Conservation (phyloP, 805 yeast genomes). For the Teunomyces kruisii region DNA sequence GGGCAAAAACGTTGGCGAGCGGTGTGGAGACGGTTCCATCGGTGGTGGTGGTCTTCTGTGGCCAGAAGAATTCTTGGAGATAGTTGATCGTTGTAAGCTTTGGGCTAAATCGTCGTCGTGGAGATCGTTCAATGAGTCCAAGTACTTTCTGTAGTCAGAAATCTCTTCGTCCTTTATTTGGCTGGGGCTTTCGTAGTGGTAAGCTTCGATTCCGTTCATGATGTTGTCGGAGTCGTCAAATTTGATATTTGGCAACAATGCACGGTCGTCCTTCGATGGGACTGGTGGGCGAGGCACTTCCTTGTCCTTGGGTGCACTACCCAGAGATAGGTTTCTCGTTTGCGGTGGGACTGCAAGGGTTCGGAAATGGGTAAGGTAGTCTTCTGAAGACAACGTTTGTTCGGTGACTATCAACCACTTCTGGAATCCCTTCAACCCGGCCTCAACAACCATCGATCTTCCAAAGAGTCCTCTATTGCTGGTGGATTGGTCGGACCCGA, state of each 20-base stretch:
- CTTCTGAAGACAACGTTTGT: constrained; percentile 46
- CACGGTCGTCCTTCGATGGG: constrained; percentile 16
- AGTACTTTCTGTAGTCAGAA: constrained; percentile 23
- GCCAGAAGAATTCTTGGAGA: background rate
- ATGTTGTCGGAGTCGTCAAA: constrained; percentile 21
- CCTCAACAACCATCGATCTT: constrained; percentile 77
- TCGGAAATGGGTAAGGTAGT: constrained; percentile 28
- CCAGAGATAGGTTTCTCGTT: no score
- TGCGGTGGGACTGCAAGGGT: constrained; percentile 1
- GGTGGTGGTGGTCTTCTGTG: constrained; percentile 8
- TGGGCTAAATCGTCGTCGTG: constrained; percentile 2
- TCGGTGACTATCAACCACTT: constrained; percentile 81
- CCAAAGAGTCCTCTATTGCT: constrained; percentile 71
- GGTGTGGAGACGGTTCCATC: background rate
- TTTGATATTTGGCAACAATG: constrained; percentile 22
- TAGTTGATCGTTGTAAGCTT: background rate
- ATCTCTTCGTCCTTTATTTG: constrained; percentile 7
- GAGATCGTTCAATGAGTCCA: constrained; percentile 15
- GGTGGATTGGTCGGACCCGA: constrained; percentile 71
- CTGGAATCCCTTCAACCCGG: constrained; percentile 72
- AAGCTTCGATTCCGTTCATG: background rate
- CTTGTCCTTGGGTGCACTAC: constrained; percentile 9
- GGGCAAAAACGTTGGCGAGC: background rate
- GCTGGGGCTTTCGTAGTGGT: background rate
- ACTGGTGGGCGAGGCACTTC: constrained; percentile 15